Evolutionary conservation across 345 rosid species (phyloP).

Genomic region (Gossypium raimondii): DNA sequence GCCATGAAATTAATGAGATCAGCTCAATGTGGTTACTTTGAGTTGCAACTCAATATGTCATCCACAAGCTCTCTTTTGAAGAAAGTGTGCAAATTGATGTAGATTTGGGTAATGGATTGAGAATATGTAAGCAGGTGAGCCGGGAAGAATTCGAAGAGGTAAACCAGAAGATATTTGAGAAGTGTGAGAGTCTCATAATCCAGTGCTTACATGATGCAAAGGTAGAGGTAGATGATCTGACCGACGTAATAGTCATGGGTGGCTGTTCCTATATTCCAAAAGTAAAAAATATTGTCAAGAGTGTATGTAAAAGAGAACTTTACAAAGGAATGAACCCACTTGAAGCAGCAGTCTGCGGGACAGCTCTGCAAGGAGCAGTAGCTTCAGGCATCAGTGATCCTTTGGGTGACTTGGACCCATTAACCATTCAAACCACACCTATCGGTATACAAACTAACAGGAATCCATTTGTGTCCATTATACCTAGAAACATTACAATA

Average conservation of each 20-base stretch:
- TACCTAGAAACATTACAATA: conserved; percentile 62
- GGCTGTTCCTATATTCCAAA: conserved; percentile 75
- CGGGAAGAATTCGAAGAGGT: conserved; percentile 71
- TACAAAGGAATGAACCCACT: conserved; percentile 53
- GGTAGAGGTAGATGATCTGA: conserved; percentile 48
- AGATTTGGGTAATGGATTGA: conserved; percentile 60
- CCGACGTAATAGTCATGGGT: conserved; percentile 74
- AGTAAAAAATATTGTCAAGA: conserved; percentile 41
- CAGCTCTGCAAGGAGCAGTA: conserved; percentile 88
- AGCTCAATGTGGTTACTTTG: conserved; percentile 54
- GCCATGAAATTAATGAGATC: conserved; percentile 39
- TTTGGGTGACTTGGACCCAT: conserved; percentile 70
- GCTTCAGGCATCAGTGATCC: conserved; percentile 82
- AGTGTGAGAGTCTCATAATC: conserved; percentile 50
- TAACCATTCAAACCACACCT: conserved; percentile 77
- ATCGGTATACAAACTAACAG: conserved; percentile 66
- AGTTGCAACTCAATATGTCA: conserved; percentile 70
- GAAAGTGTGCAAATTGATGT: conserved; percentile 48
- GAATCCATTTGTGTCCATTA: conserved; percentile 53
- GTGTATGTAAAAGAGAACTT: conserved; percentile 46
- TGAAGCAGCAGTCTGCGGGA: conserved; percentile 81
- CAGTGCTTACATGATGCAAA: conserved; percentile 73
- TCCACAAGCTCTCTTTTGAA: conserved; percentile 55
- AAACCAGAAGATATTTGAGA: conserved; percentile 53
- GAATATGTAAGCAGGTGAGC: conserved; percentile 41